Evolutionary conservation across 257 asterid species (phyloP).

Genomic region (Rubia yunnanensis): DNA sequence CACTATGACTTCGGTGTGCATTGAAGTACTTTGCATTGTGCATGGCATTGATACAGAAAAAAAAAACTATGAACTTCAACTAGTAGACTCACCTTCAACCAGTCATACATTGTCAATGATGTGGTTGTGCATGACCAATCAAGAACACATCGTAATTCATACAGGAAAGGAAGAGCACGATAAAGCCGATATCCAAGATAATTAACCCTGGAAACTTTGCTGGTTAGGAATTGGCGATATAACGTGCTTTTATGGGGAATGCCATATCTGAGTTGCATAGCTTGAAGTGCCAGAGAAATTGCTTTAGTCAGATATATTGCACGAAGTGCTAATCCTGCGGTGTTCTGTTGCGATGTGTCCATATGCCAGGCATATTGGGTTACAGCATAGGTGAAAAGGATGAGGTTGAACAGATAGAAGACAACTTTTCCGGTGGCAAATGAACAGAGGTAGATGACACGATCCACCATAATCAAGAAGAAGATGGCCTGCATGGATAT

Average conservation of each 20-base stretch:
- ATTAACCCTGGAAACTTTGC: conserved; percentile 78
- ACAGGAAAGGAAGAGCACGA: conserved; percentile 93
- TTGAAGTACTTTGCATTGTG: no score
- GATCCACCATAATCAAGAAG: conserved; percentile 95
- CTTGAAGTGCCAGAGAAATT: conserved; percentile 82
- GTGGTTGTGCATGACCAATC: conserved; percentile 99
- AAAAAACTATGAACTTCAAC: not conserved
- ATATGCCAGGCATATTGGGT: conserved; percentile 81
- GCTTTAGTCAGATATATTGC: conserved; percentile 86
- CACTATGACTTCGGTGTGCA: no score
- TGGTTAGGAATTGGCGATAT: conserved; percentile 96
- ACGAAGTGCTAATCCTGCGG: conserved; percentile 90
- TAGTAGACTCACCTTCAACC: conserved; percentile 79
- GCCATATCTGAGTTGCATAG: conserved; percentile 90
- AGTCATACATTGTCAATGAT: conserved; percentile 95
- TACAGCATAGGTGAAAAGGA: conserved; percentile 75
- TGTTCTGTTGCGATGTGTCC: conserved; percentile 59
- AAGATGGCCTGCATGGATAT: conserved; percentile 68
- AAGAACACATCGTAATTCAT: conserved; percentile 93
- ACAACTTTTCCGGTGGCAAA: conserved; percentile 86
- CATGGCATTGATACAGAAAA: no score
- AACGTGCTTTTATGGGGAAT: conserved; percentile 89
- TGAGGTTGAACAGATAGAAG: conserved; percentile 69
- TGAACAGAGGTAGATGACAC: conserved; percentile 89
- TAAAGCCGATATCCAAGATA: conserved; percentile 86